Percentiles rank a stretch among this genome's conserved stretches.
phyloP scores from a whole-genome alignment of 2,329 filamentous ascomycete genomes.

The Exophiala sideris region DNA sequence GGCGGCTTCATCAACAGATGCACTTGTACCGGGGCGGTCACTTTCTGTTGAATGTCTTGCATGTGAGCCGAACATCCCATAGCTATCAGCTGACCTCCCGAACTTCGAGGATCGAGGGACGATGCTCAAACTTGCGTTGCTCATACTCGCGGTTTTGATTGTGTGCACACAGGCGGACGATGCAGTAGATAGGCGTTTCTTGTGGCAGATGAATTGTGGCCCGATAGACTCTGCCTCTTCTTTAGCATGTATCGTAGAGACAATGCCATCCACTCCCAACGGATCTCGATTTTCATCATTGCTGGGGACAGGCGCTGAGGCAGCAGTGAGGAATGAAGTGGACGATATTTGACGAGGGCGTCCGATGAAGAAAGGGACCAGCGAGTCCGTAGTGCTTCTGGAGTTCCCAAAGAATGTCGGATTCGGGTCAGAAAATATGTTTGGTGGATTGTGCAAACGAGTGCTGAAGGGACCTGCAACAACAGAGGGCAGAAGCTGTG shows the following conservation, averaged over 20 bases:
- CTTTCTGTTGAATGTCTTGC: conserved; percentile 62
- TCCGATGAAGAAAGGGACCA: conserved; percentile 14
- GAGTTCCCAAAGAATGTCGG: conserved; percentile 5
- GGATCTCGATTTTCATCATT: conserved; percentile 17
- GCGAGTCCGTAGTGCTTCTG: conserved; percentile 4
- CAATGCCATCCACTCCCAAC: not conserved
- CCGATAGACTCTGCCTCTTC: not conserved
- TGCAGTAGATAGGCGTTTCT: conserved; percentile 64
- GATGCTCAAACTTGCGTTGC: conserved; percentile 69
- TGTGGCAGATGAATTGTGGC: conserved; percentile 3
- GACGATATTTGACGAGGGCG: conserved; percentile 14
- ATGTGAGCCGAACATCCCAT: conserved; percentile 58
- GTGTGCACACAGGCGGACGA: conserved; percentile 78
- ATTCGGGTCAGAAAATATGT: conserved; percentile 10
- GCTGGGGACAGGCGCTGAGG: conserved; percentile 8
- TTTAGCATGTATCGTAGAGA: not conserved
- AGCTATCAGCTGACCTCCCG: conserved; percentile 61
- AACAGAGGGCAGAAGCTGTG: conserved; percentile 20
- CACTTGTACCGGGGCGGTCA: conserved; percentile 43
- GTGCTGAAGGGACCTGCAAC: conserved; percentile 20
- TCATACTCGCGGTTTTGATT: conserved; percentile 76
- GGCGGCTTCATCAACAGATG: conserved; percentile 64
- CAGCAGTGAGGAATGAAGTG: conserved; percentile 11
- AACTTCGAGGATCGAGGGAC: conserved; percentile 58
- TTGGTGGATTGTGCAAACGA: conserved; percentile 14